A percentile compares a stretch with the other conserved stretches of the same genome.
These are phyloP conservation scores for Peribolospora baueri DNA, from an alignment of 768 basidiomycete species.

Conservation along the genomic window DNA sequence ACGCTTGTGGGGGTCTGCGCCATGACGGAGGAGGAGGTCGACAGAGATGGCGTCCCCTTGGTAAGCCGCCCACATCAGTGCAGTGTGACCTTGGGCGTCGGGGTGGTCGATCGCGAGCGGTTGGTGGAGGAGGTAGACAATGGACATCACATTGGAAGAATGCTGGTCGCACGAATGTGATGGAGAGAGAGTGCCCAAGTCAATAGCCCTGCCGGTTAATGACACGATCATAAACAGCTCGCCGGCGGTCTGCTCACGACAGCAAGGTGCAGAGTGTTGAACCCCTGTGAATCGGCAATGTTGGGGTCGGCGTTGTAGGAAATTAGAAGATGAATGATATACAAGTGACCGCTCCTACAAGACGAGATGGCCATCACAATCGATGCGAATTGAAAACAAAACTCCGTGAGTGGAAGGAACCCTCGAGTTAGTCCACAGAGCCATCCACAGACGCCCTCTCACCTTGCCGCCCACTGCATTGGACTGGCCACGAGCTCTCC, in stretches of 20 bases:
- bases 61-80: conserved; percentile 97
- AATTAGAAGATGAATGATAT: conserved; percentile 77
- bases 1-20: conserved; percentile 47
- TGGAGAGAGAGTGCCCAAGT: too few species aligned
- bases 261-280: conserved; percentile 83
- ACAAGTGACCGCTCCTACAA: conserved; percentile 67
- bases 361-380: neutral
- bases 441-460: neutral
- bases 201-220: too few species aligned
- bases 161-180: conserved; percentile 26
- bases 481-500: conserved; percentile 87
- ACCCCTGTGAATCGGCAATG: conserved; percentile 75
- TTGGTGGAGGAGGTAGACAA: conserved; percentile 76
- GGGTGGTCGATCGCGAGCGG: conserved; percentile 51
- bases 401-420: neutral
- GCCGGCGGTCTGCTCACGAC: conserved; percentile 16
- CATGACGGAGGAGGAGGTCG: conserved; percentile 64
- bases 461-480: conserved; percentile 84
- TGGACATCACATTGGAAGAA: conserved; percentile 77
- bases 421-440: neutral
- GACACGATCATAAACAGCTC: too few species aligned
- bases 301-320: conserved; percentile 77
- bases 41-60: conserved; percentile 93
- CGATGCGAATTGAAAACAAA: neutral
- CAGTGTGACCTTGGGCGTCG: conserved; percentile 78